phyloP scores from a whole-genome alignment of 345 rosid species.

The Camelina hispida region DNA sequence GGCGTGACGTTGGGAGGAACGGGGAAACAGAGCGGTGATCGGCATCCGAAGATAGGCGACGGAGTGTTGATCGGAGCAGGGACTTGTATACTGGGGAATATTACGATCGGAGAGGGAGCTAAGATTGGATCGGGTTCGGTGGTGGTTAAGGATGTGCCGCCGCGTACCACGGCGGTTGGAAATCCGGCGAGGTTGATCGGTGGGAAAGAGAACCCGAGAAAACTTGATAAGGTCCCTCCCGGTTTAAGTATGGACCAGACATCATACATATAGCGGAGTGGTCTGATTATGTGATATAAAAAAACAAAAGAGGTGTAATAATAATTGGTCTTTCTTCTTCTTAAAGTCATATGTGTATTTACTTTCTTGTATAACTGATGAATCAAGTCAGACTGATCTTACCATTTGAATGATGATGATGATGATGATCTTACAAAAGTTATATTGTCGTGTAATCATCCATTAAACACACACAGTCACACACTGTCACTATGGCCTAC shows the following conservation, averaged over 20 bases:
- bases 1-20: conserved; percentile 92
- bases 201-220: conserved; percentile 73
- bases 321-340: no score
- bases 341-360: no score
- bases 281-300: conserved; percentile 87
- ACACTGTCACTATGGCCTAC: no score
- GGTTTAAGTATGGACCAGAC: conserved; percentile 89
- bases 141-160: conserved; percentile 80
- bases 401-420: no score
- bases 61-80: conserved; percentile 93
- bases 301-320: neutral
- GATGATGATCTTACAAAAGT: no score
- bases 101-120: conserved; percentile 50
- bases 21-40: conserved; percentile 73
- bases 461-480: no score
- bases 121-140: conserved; percentile 92
- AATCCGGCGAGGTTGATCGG: conserved; percentile 90
- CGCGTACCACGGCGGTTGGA: conserved; percentile 82
- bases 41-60: conserved; percentile 91
- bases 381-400: no score
- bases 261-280: conserved; percentile 64
- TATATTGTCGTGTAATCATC: no score
- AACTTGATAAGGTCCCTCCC: conserved; percentile 76
- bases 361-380: no score
- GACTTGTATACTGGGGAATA: conserved; percentile 82